A percentile compares a stretch with the other conserved stretches of the same genome.
Evolutionary conservation across 1,284 basidiomycete species (phyloP).

Genomic region (Farysia itapuensis): DNA sequence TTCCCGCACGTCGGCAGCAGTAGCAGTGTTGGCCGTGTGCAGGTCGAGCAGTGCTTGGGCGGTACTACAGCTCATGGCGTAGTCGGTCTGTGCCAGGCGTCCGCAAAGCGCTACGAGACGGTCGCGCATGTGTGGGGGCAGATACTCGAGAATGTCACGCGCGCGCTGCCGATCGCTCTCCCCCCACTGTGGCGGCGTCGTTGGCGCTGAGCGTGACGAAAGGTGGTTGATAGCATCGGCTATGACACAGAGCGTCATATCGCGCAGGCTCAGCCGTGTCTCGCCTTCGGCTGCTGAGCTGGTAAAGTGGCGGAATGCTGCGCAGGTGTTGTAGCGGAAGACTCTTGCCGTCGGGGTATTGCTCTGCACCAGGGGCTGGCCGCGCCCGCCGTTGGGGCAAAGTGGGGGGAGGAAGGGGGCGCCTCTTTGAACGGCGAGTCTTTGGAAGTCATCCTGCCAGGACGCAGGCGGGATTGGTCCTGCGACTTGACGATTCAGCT

Average conservation of each 20-base stretch:
- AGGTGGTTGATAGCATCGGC: conserved; percentile 17
- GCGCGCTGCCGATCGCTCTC: conserved; percentile 1
- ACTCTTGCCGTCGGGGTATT: no score
- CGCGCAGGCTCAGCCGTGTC: no score
- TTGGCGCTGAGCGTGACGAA: background rate
- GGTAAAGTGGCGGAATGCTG: no score
- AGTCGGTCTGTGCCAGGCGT: conserved; percentile 10
- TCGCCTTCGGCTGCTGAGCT: no score
- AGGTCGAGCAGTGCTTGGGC: conserved; percentile 8
- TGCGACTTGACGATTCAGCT: conserved; percentile 28
- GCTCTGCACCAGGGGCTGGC: no score
- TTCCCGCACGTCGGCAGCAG: background rate
- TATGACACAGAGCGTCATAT: conserved; percentile 24
- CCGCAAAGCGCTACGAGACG: conserved; percentile 18
- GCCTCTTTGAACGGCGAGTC: conserved; percentile 14
- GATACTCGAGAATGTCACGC: conserved; percentile 10
- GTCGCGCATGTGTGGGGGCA: conserved; percentile 16
- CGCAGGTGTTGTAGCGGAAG: no score
- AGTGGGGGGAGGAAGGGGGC: background rate
- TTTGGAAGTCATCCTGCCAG: conserved; percentile 30
- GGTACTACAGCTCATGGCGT: conserved; percentile 11
- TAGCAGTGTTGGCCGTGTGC: background rate
- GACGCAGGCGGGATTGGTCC: conserved; percentile 35
- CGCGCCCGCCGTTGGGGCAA: no score
- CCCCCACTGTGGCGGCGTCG: background rate